These are phyloP conservation scores for Mortierella sp. DNA, from an alignment of 371 early-diverging fungal species.

Conservation along the genomic window DNA sequence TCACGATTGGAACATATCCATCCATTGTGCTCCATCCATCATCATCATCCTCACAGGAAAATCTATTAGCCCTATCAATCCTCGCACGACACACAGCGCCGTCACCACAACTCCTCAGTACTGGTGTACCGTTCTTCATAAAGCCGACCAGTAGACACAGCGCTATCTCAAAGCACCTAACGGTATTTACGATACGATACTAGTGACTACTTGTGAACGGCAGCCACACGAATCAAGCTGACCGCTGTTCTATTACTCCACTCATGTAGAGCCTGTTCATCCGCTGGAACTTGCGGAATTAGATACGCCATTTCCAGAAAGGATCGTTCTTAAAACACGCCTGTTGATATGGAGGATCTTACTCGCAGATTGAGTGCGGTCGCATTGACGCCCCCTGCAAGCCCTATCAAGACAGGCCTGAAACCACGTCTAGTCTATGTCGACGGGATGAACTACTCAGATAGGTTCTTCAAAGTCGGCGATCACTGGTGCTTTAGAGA, in stretches of 20 bases:
- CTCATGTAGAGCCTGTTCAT: not conserved
- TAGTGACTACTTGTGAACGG: not conserved
- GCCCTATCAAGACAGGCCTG: not conserved
- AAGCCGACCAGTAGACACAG: no score
- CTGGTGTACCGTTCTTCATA: not conserved
- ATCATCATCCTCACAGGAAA: not conserved
- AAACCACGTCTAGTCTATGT: slow-evolving; percentile 11
- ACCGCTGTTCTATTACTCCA: not conserved
- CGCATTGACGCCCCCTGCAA: not conserved
- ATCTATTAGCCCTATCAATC: not conserved
- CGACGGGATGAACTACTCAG: slow-evolving; percentile 19
- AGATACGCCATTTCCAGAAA: not conserved
- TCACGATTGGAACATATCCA: not conserved
- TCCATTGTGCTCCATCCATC: not conserved
- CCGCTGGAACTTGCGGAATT: not conserved
- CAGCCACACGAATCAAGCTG: not conserved
- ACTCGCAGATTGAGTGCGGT: not conserved
- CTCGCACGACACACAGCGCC: not conserved
- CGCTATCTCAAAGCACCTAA: not conserved
- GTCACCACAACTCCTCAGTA: not conserved
- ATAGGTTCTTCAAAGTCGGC: slow-evolving; percentile 8
- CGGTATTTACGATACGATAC: not conserved
- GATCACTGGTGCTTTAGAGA: slow-evolving; percentile 20
- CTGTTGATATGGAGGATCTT: not conserved
- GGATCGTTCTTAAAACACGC: not conserved